Base-by-base conservation (phyloP, 345 rosid species). In the Diplotaxis tenuifolia region DNA sequence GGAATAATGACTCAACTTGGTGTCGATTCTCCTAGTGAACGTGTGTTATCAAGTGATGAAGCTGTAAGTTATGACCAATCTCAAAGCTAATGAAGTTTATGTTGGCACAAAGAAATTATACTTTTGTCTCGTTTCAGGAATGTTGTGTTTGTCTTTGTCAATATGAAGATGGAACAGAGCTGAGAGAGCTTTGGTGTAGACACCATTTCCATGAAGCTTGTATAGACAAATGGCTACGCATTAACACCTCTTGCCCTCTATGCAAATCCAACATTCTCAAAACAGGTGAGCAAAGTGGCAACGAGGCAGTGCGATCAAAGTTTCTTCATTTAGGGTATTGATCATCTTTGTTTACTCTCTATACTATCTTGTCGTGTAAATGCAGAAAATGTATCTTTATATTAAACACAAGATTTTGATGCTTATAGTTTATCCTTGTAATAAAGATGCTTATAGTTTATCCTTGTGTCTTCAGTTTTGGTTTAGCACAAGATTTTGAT, bases 241-340 rank as follows among this genome's bases (percentile, higher is more conserved):
- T 87, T 62, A 93, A 93, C 22, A 87, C 95, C 0, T 87, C 84
- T 32, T 93, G 96, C 74, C 98, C 98, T 54, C 96, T 90, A 68
- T 90, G 95, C 89, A 93, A 93, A 83, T 82, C 81, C 83, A 88
- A 88, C 83, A 88, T 93, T 40, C 81, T 84, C 6, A 87, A 93
- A 78, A 52, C 81, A 6, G 78, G 72, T 55, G 78, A 76, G 67
- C 79, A 69, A 50, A 80, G 77, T 38, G 70, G 71, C 7, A 78
- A 74, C 22, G 78, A 63, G 55, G 79, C 75, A 27, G 88, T 64
- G 10, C 85, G 74, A 70, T 40, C 45, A 59, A 22, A 29, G 14
- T 63, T 56, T 22, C 29, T 55, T 15, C 23, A 53, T 5, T 45
- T 54, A 47, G 12, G 12, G 45, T 23, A 18, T 31, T 12, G 60